Conservation (phyloP, 345 rosid genomes). For the Tarenaya hassleriana region DNA sequence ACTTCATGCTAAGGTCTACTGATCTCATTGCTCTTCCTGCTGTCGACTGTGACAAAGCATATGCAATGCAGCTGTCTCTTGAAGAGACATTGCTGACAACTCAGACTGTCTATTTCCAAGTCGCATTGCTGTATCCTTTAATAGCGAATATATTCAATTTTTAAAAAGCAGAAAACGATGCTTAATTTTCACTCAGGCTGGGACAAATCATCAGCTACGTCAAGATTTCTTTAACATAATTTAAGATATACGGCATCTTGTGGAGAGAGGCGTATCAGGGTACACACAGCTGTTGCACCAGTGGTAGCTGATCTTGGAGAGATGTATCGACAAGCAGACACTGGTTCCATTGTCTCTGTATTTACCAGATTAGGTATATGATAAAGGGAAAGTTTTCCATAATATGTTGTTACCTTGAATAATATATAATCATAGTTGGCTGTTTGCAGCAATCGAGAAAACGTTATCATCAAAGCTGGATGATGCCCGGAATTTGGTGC, state of each 20-base stretch:
- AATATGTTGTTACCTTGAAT: constrained; percentile 20
- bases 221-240: constrained; percentile 43
- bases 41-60: constrained; percentile 98
- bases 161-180: neutral
- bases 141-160: constrained; percentile 9
- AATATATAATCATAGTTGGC: constrained; percentile 18
- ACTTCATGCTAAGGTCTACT: constrained; percentile 95
- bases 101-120: constrained; percentile 95
- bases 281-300: constrained; percentile 89
- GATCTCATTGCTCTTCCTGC: constrained; percentile 96
- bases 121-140: constrained; percentile 96
- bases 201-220: constrained; percentile 10
- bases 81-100: constrained; percentile 93
- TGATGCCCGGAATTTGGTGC: constrained; percentile 76
- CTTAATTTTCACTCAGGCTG: constrained; percentile 19
- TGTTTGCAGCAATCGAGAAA: constrained; percentile 86
- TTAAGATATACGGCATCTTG: constrained; percentile 96
- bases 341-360: constrained; percentile 78
- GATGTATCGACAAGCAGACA: constrained; percentile 95
- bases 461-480: constrained; percentile 79
- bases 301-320: constrained; percentile 89
- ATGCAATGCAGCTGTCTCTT: constrained; percentile 83
- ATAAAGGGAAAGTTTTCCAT: constrained; percentile 10
- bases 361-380: constrained; percentile 82
- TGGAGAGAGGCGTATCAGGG: constrained; percentile 98